phyloP scores from a whole-genome alignment of 495 filamentous ascomycete genomes.

The Bryoglossum gracile region DNA sequence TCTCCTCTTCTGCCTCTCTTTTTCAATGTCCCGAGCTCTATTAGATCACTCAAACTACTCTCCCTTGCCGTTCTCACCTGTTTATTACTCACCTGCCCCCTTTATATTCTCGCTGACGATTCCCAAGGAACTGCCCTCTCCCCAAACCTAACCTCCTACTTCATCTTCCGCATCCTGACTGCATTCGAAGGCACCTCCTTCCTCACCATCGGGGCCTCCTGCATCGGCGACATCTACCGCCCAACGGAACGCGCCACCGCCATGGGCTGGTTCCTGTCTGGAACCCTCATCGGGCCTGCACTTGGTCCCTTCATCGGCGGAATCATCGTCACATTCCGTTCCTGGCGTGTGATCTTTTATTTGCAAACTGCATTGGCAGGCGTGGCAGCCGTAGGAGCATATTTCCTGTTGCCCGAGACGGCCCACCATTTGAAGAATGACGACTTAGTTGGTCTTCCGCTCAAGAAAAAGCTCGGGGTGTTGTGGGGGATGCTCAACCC shows the following conservation, averaged over 20 bases:
- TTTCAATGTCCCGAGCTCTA: too few relatives aligned
- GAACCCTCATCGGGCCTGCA: slow-evolving; percentile 63
- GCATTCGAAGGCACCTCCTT: slow-evolving; percentile 68
- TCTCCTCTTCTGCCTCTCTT: too few relatives aligned
- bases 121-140: slow-evolving; percentile 58
- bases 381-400: slow-evolving; percentile 48
- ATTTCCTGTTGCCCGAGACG: slow-evolving; percentile 62
- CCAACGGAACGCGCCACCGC: slow-evolving; percentile 61
- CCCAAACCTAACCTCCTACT: slow-evolving; percentile 59
- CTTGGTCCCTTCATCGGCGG: slow-evolving; percentile 61
- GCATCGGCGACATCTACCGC: slow-evolving; percentile 57
- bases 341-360: slow-evolving; percentile 69
- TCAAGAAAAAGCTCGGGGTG: slow-evolving; percentile 38
- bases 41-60: too few relatives aligned
- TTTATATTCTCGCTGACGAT: too few relatives aligned
- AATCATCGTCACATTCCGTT: slow-evolving; percentile 61
- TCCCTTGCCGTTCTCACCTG: too few relatives aligned
- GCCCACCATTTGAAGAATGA: slow-evolving; percentile 51
- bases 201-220: slow-evolving; percentile 55
- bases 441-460: slow-evolving; percentile 44
- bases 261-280: slow-evolving; percentile 61
- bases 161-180: slow-evolving; percentile 61
- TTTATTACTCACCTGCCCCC: too few relatives aligned
- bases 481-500: slow-evolving; percentile 58
- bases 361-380: slow-evolving; percentile 59